Base-by-base conservation (phyloP, 306 rosid species). In the Cucurbita ficifolia region DNA sequence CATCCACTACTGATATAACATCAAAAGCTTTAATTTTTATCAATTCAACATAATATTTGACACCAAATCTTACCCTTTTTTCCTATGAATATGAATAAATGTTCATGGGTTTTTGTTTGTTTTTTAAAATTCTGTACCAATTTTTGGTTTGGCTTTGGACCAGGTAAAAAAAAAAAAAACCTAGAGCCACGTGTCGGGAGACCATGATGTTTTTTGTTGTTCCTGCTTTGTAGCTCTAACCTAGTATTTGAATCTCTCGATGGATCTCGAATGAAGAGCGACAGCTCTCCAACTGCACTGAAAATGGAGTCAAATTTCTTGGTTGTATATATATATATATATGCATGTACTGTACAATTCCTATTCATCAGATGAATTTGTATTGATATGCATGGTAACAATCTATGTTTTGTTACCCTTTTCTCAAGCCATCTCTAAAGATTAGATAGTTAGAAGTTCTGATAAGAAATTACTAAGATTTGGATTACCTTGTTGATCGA, bases 171-270 rank as follows among this genome's bases (percentile, higher is more conserved):
- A 42, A 42, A 46, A 43, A 69, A 1, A 69, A 69, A 69, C 73
- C 73, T 69, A 69, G 73, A 69, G 73, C 57, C 73, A 69, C 73
- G 73, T 69, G 57, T 69, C 73, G 57, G 73, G 73, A 48, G 56
- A 69, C 56, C 73, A 22, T 69, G 57, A 14, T 60, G 43, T 22
- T 69, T 45, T 46, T 46, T 68, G 21, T 7, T 22, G 33, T 6
- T 3, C 55, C 7, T 46, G 21, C 21, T 69, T 73, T 21, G 76
- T 73, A 53, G 62, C 39, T 54, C 65, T 55, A 55, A 73, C 76
- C 76, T 73, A 73, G 76, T 73, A 73, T 55, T 73, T 54, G 62
- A 36, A 73, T 73, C 45, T 54, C 21, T 73, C 76, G 4, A 38
- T 10, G 49, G 19, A 16, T 55, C 36, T 54, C 39, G 76, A 51